Evolutionary conservation across 2,329 filamentous ascomycete genomes (phyloP), one percentile per base, ranked within the genome.

Genomic region (Pleurostoma richardsiae): DNA sequence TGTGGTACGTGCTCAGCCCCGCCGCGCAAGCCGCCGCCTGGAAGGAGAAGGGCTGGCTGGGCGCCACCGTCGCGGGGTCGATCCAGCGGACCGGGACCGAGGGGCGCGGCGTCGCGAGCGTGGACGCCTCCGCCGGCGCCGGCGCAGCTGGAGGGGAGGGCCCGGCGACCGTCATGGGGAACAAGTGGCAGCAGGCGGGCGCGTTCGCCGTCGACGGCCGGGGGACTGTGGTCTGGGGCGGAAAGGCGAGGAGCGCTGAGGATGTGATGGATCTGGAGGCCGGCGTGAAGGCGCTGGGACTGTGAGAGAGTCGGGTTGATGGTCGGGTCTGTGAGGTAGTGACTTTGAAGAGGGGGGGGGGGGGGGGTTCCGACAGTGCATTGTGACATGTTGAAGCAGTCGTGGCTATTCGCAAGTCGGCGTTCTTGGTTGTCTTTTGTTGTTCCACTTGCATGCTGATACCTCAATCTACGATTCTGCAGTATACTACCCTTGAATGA

Each of bases 141-240:
- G 45, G 54, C 5, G 19, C 19, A 2, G 19, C 19, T 19, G 19
- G 19, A 2, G 19, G 19, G 19, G 62, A 65, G 3, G 72, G 66
- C 0, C 65, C 69, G 0, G 64, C 62, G 29, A 76, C 68, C 36
- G 66, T 70, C 4, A 69, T 77, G 67, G 73, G 76, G 3, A 79
- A 77, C 54, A 79, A 79, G 63, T 79, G 76, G 76, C 76, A 78
- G 59, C 71, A 76, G 56, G 68, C 72, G 2, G 74, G 75, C 0
- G 68, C 73, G 2, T 79, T 76, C 59, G 72, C 74, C 4, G 61
- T 79, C 3, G 72, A 80, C 49, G 70, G 70, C 1, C 64, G 68
- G 10, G 74, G 73, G 6, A 71, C 67, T 6, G 69, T 79, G 2
- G 64, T 76, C 6, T 80, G 71, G 72, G 74, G 71, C 4, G 68